phyloP scores from a whole-genome alignment of 139 green algal species.

The Eudorina sp. region DNA sequence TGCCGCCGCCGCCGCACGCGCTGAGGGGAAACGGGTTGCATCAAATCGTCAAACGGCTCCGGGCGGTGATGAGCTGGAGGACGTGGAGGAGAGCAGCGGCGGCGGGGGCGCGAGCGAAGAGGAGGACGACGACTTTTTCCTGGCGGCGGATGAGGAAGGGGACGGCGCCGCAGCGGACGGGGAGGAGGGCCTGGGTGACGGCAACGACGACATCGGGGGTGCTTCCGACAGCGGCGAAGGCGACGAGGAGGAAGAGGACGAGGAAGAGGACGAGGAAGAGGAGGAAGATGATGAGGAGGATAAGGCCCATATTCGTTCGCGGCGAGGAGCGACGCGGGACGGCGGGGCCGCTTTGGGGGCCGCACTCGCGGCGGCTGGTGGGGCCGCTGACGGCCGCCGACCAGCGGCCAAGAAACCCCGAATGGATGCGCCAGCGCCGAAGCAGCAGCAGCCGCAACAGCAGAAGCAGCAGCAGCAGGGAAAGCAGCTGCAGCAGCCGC shows the following conservation, averaged over 20 bases:
- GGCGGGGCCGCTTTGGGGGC: too few species aligned
- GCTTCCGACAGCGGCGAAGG: neutral
- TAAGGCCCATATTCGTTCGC: too few species aligned
- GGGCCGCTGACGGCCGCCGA: too few species aligned
- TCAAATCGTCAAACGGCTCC: neutral
- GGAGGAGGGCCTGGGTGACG: neutral
- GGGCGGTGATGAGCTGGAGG: constrained; percentile 1
- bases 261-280: constrained; percentile 10
- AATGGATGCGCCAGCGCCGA: too few species aligned
- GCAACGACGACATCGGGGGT: too few species aligned
- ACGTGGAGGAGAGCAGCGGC: constrained; percentile 12
- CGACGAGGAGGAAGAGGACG: constrained; percentile 7
- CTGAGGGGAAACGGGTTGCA: neutral
- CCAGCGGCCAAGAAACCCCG: too few species aligned
- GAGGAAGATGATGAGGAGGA: neutral
- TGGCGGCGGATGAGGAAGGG: neutral
- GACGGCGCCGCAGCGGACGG: neutral
- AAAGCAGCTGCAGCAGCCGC: too few species aligned
- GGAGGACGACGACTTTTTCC: constrained; percentile 36
- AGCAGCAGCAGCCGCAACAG: too few species aligned
- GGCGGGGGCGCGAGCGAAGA: constrained; percentile 2
- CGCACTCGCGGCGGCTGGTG: too few species aligned
- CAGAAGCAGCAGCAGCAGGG: too few species aligned
- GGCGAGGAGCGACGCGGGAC: too few species aligned
- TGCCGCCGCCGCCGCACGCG: neutral